phyloP scores from a whole-genome alignment of 2,329 filamentous ascomycete genomes.

The Akanthomyces dipterigenus region DNA sequence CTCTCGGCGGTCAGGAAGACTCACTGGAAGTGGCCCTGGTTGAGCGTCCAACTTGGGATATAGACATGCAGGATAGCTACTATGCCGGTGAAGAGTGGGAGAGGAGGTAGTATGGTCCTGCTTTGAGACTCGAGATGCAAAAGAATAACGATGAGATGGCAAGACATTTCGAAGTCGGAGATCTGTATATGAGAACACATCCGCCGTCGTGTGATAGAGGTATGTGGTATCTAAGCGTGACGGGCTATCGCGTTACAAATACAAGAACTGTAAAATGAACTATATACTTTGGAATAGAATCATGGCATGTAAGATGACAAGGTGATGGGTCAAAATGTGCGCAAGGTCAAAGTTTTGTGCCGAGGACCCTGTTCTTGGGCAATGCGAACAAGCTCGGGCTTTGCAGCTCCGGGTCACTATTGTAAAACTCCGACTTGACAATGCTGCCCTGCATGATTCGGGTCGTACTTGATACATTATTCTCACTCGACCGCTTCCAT shows the following conservation, averaged over 20 bases:
- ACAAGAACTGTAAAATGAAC: conserved; percentile 9
- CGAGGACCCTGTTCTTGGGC: neutral
- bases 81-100: conserved; percentile 51
- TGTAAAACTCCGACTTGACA: neutral
- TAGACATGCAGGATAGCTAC: conserved; percentile 68
- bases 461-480: neutral
- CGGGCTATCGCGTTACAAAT: neutral
- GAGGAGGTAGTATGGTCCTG: conserved; percentile 19
- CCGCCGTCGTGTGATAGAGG: neutral
- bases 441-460: neutral
- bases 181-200: neutral
- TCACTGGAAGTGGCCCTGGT: conserved; percentile 76
- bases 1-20: conserved; percentile 32
- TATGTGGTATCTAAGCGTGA: neutral
- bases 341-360: neutral
- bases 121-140: neutral
- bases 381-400: neutral
- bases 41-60: conserved; percentile 78
- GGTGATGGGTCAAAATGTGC: neutral
- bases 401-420: neutral
- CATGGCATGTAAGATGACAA: neutral
- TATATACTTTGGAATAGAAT: conserved; percentile 8
- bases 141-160: neutral
- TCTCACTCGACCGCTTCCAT: neutral
- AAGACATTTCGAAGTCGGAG: neutral